Percentiles rank a stretch among this genome's conserved stretches.
phyloP scores from a whole-genome alignment of 306 rosid species.

The Trifolium repens region DNA sequence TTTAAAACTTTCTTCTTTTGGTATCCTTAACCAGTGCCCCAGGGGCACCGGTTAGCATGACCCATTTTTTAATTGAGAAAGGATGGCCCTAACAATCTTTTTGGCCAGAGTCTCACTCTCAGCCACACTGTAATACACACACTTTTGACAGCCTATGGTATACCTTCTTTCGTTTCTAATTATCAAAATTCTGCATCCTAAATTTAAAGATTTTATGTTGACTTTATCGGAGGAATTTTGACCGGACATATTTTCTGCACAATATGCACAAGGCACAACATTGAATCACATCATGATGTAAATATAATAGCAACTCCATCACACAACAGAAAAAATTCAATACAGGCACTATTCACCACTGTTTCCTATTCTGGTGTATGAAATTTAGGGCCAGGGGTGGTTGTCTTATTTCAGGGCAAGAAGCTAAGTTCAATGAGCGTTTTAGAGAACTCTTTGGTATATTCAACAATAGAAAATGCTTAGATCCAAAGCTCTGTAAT shows the following conservation, averaged over 20 bases:
- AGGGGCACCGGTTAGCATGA: too few relatives aligned
- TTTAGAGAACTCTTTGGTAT: conserved; percentile 9
- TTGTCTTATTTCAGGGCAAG: background rate
- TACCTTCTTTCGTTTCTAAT: background rate
- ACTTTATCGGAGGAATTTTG: background rate
- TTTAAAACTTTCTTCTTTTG: too few relatives aligned
- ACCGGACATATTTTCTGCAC: background rate
- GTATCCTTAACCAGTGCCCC: too few relatives aligned
- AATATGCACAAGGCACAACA: conserved; percentile 1
- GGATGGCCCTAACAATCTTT: background rate
- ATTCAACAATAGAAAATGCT: conserved; percentile 13
- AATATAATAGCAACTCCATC: background rate
- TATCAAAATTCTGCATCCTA: background rate
- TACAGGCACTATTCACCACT: background rate
- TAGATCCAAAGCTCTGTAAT: conserved; percentile 28
- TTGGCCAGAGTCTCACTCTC: background rate
- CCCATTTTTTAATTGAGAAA: background rate
- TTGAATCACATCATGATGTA: background rate
- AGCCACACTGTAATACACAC: background rate
- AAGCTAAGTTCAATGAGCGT: conserved; percentile 8
- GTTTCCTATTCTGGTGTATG: background rate
- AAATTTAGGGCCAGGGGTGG: conserved; percentile 18
- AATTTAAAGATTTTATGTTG: background rate
- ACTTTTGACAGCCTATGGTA: background rate
- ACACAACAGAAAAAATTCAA: background rate